These are phyloP conservation scores for Termitomyces sp. DNA, from an alignment of 1,284 basidiomycete genomes.

Conservation along the genomic window DNA sequence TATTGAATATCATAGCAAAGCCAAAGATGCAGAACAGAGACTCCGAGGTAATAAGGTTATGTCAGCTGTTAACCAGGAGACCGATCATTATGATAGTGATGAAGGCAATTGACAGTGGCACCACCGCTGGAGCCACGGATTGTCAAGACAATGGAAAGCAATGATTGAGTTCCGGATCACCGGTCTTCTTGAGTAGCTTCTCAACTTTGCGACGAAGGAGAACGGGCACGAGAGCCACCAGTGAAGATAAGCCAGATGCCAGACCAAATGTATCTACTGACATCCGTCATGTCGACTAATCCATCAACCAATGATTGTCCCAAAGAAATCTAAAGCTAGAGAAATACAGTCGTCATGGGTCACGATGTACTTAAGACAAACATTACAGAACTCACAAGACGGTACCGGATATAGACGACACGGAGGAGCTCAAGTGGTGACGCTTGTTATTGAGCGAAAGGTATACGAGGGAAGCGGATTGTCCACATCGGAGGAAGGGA, in stretches of 20 bases:
- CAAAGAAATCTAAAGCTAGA: conserved; percentile 35
- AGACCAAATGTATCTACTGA: conserved; percentile 48
- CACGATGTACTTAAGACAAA: not conserved
- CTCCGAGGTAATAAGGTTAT: too few relatives aligned
- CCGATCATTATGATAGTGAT: not conserved
- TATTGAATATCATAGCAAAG: conserved; percentile 34
- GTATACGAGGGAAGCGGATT: conserved; percentile 3
- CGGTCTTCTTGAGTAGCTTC: conserved; percentile 27
- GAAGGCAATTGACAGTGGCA: not conserved
- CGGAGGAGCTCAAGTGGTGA: not conserved
- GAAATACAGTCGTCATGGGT: not conserved
- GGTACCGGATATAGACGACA: conserved; percentile 23
- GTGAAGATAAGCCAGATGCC: not conserved
- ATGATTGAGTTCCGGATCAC: conserved; percentile 16
- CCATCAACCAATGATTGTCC: conserved; percentile 47
- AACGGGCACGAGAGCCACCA: conserved; percentile 40
- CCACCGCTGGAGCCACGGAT: not conserved
- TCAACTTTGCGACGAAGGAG: conserved; percentile 40
- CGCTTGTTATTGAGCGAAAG: conserved; percentile 30
- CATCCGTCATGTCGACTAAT: conserved; percentile 26
- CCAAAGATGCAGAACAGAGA: conserved; percentile 27
- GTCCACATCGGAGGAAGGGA: not conserved
- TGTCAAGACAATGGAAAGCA: not conserved
- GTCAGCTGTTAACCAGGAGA: conserved; percentile 19
- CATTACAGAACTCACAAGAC: conserved; percentile 37